Base-by-base conservation (phyloP, 768 basidiomycete genomes). In the Kwoniella shandongensis region DNA sequence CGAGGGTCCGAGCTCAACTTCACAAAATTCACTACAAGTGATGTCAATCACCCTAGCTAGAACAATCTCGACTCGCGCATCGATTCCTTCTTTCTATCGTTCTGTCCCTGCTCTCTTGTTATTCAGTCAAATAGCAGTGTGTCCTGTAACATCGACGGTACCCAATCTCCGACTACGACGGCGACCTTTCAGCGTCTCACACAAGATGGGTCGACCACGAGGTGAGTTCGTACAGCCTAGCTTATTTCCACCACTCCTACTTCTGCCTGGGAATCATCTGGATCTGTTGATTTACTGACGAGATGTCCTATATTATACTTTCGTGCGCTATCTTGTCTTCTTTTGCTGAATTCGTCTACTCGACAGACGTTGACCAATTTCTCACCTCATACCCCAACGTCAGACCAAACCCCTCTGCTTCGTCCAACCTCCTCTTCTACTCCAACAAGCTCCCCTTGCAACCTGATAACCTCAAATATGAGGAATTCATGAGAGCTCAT, bases 381-480 rank as follows among this genome's bases (percentile, higher is more conserved):
- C 63, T 70, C 18, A 30, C 47, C 12, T 55, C 57, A 0, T 70
- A 70, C 40, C 61, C 63, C 47, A 54, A 39, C 2, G 32, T 3
- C 18, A 38, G 4, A 4, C 27, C 20, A 35, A 55, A 20, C 13
- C 54, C 23, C 13, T 22, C 30, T 29, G 29, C 27, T 32, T 13
- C n/a, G 45, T 36, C 36, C 25, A 71, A 71, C 26, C 44, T 69
- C n/a, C 39, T 44, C 11, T 72, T 72, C 47, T 72, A 72, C 59
- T 27, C 22, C 11, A 66, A 67, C 29, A 47, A 56, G 40, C 36
- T 44, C 30, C 25, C 36, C 4, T 62, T 62, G 53, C 46, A 50
- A 30, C 70, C 70, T 17, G 67, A 66, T 29, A 40, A 47, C 0
- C 11, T 66, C 20, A 60, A 32, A n/a, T 63, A 61, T 25, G 70